Evolutionary conservation across 1,284 basidiomycete species (phyloP).

Genomic region (Cutaneotrichosporon sp.): DNA sequence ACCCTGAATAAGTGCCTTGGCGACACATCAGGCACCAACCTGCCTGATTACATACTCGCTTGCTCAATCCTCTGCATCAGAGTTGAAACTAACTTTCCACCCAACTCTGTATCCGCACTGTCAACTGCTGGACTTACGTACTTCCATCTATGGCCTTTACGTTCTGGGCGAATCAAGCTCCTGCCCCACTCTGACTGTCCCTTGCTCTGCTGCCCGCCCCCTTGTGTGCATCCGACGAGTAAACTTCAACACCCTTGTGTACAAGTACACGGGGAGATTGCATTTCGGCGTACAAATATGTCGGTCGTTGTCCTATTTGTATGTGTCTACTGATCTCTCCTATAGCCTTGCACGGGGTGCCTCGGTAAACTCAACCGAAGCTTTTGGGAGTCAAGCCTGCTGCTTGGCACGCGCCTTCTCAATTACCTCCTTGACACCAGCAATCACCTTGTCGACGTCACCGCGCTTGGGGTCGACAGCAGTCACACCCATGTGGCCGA

Average conservation of each 20-base stretch:
- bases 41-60: too few relatives aligned
- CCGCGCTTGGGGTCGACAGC: constrained; percentile 64
- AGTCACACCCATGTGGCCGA: constrained; percentile 82
- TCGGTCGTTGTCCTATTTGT: neutral
- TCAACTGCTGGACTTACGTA: too few relatives aligned
- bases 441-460: constrained; percentile 60
- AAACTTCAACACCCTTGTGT: neutral
- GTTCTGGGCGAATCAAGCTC: too few relatives aligned
- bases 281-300: neutral
- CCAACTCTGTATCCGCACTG: too few relatives aligned
- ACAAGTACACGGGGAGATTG: constrained; percentile 1
- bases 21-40: too few relatives aligned
- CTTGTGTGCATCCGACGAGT: too few relatives aligned
- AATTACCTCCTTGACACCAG: constrained; percentile 3
- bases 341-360: constrained; percentile 2
- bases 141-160: too few relatives aligned
- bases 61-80: too few relatives aligned
- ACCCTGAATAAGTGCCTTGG: too few relatives aligned
- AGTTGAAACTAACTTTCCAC: too few relatives aligned
- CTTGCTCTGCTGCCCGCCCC: too few relatives aligned
- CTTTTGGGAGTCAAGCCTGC: constrained; percentile 4
- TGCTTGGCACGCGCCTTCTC: constrained; percentile 5
- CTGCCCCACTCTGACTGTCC: too few relatives aligned
- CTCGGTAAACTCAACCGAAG: neutral
- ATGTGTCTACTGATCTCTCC: neutral